These are phyloP conservation scores for Linderniella brevidens DNA, from an alignment of 257 asterid species.

Conservation along the genomic window DNA sequence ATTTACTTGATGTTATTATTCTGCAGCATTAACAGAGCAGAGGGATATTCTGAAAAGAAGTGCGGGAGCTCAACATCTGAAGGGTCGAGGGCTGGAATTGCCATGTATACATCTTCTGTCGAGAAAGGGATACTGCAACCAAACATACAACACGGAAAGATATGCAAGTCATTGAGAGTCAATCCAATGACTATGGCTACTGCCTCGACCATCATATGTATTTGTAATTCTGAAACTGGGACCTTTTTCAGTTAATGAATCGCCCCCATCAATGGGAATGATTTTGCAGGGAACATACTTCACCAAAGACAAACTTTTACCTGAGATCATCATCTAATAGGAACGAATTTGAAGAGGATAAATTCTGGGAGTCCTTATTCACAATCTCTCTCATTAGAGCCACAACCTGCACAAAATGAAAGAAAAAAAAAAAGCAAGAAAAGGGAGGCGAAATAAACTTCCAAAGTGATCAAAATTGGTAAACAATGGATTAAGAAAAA, in stretches of 20 bases:
- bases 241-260: background rate
- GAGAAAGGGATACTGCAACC: constrained; percentile 84
- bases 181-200: background rate
- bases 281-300: too few species aligned
- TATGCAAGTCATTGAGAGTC: background rate
- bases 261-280: too few species aligned
- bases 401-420: constrained; percentile 54
- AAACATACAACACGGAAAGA: background rate
- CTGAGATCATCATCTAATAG: constrained; percentile 95
- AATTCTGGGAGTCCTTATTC: constrained; percentile 75
- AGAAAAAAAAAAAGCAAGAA: constrained; percentile 9
- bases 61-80: constrained; percentile 56
- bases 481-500: background rate
- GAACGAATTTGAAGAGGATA: constrained; percentile 75
- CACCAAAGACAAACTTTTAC: constrained; percentile 18
- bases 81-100: constrained; percentile 75
- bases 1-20: constrained; percentile 3
- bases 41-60: constrained; percentile 58
- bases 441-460: background rate
- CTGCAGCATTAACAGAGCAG: constrained; percentile 45
- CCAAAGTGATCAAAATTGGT: background rate
- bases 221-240: background rate
- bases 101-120: constrained; percentile 96
- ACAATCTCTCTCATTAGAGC: constrained; percentile 90
- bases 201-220: too few species aligned